Base-by-base conservation (phyloP, 371 early-diverging fungal species). In the Phascolomyces articulosus region DNA sequence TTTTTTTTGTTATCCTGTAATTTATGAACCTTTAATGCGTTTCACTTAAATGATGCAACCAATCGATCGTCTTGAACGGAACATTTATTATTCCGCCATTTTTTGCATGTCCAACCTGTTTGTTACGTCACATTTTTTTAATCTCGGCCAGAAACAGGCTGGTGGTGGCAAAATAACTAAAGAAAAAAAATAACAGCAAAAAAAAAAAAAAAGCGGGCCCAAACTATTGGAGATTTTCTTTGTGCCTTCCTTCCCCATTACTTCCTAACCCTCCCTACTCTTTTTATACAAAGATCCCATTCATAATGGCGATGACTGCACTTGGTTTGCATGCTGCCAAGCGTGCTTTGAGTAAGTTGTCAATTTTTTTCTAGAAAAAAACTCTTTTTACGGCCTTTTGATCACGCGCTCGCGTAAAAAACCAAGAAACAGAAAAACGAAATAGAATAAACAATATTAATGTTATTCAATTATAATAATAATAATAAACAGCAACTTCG, bases 291-390 rank as follows among this genome's bases (percentile, higher is more conserved):
- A 55, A 61, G 55, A 51, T 64, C 51, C 62, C 64, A 44, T 44
- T 55, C 63, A 67, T 57, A 70, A 75, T 73, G 68, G 71, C 66
- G 47, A 72, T 75, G 65, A 70, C 79, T 63, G 75, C 76, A 69
- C 73, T 82, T 66, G 83, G 83, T 71, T 74, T 82, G 69, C 74
- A 79, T 49, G 60, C 78, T 57, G 83, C 83, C 44, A 78, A 78
- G 69, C 74, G 78, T 64, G 78, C 80, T 57, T 66, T 79, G 72
- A 69, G 83, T 82, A 79, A 75, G 77, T 41, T 23, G 44, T 8
- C 44, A n/a, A n/a, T n/a, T 53, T 57, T 53, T 40, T 58, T 34
- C 4, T 26, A 13, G 8, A 54, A 20, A 44, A 15, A 29, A n/a
- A n/a, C n/a, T n/a, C n/a, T n/a, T n/a, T n/a, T n/a, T n/a, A n/a